Conservation (phyloP, 2,329 filamentous ascomycete genomes). For the Xylariomycetidae sp. region DNA sequence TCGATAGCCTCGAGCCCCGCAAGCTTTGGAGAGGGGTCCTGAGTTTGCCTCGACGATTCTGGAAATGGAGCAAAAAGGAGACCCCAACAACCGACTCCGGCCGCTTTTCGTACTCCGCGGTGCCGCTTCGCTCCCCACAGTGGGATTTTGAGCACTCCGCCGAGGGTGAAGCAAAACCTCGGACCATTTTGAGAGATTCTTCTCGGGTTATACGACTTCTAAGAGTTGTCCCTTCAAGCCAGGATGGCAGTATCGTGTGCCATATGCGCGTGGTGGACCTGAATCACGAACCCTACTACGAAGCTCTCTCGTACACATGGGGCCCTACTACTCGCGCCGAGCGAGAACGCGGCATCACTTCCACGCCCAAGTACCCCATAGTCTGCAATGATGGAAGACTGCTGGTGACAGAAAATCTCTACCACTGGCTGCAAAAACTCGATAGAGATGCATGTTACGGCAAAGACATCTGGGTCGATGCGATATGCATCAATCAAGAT, state of each 20-base stretch:
- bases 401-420: slow-evolving; percentile 12
- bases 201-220: slow-evolving; percentile 12
- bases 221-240: slow-evolving; percentile 6
- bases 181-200: no score
- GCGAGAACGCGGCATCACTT: slow-evolving; percentile 4
- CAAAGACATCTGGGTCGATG: slow-evolving; percentile 7
- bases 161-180: no score
- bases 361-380: slow-evolving; percentile 5
- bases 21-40: no score
- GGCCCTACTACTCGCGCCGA: slow-evolving; percentile 8
- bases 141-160: no score
- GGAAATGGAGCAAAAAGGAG: no score
- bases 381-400: slow-evolving; percentile 8
- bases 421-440: slow-evolving; percentile 14
- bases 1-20: no score
- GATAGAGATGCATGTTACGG: slow-evolving; percentile 5
- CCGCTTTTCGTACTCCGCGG: no score
- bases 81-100: no score
- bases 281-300: slow-evolving; percentile 4
- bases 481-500: slow-evolving; percentile 1
- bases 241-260: slow-evolving; percentile 9
- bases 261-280: slow-evolving; percentile 9
- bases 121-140: no score
- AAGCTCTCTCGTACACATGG: slow-evolving; percentile 19
- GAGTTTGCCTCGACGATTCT: no score